Evolutionary conservation across 495 filamentous ascomycete genomes (phyloP).

Genomic region (Entonaema liquescens): DNA sequence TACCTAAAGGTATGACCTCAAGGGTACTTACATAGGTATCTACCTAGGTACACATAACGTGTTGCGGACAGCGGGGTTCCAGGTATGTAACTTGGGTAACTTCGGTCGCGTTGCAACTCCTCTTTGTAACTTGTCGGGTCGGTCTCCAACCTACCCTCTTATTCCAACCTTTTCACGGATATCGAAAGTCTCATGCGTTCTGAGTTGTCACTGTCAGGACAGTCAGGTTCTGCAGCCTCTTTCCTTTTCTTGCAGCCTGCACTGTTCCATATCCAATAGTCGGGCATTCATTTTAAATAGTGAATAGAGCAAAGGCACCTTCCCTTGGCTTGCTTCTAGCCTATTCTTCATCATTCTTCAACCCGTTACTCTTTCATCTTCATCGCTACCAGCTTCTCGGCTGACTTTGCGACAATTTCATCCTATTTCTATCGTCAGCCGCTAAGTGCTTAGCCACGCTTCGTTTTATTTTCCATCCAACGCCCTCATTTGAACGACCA

Average conservation of each 20-base stretch:
- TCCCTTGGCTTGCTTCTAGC: constrained; percentile 1
- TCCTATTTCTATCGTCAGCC: background rate
- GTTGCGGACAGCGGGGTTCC: too few species aligned
- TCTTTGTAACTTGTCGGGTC: background rate
- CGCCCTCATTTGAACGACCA: background rate
- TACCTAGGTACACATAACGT: background rate
- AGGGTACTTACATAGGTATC: background rate
- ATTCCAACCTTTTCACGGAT: background rate
- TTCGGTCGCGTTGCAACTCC: background rate
- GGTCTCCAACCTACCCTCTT: background rate
- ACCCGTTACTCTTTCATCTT: background rate
- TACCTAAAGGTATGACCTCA: too few species aligned
- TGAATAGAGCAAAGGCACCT: background rate
- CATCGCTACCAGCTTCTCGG: background rate
- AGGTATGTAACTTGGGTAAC: too few species aligned
- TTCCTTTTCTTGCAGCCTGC: constrained; percentile 8
- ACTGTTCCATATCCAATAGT: background rate
- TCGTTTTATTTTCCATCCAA: background rate
- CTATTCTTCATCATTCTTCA: background rate
- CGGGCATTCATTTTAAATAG: background rate
- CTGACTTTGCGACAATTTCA: background rate
- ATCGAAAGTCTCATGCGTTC: constrained; percentile 13
- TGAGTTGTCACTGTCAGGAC: constrained; percentile 23
- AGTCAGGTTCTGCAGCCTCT: constrained; percentile 8
- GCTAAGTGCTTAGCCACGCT: background rate